Evolutionary conservation across 1,284 basidiomycete genomes (phyloP).

Genomic region (Tilletia caries): DNA sequence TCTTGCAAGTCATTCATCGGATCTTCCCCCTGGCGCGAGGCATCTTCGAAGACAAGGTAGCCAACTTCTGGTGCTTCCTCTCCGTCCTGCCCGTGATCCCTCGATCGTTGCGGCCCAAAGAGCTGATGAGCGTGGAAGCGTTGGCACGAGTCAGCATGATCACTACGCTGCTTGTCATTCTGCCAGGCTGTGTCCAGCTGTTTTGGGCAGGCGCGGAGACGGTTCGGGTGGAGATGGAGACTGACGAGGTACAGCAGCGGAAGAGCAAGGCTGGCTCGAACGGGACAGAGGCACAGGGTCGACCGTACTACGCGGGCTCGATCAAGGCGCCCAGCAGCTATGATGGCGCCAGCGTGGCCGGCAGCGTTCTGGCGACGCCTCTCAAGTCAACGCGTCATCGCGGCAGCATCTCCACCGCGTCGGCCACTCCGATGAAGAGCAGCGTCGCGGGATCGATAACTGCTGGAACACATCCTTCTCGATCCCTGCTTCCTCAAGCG

Average conservation of each 20-base stretch:
- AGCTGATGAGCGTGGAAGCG: conserved; percentile 27
- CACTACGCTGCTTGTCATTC: conserved; percentile 52
- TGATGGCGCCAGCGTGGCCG: conserved; percentile 1
- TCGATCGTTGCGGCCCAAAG: conserved; percentile 33
- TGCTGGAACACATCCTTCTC: not conserved
- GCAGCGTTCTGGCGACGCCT: not conserved
- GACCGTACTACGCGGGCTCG: not conserved
- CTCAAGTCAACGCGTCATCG: conserved; percentile 2
- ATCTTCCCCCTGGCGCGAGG: conserved; percentile 88
- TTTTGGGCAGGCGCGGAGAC: conserved; percentile 42
- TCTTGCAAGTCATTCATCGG: conserved; percentile 66
- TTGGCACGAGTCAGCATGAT: conserved; percentile 53
- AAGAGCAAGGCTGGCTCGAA: not conserved
- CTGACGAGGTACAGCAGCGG: conserved; percentile 22
- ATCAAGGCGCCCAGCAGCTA: not conserved
- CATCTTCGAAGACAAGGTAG: conserved; percentile 92
- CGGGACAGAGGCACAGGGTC: not conserved
- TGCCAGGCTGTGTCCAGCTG: conserved; percentile 43
- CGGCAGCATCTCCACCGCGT: not conserved
- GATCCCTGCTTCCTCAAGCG: not conserved
- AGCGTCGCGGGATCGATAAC: not conserved
- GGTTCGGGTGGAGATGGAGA: conserved; percentile 44
- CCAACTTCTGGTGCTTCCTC: conserved; percentile 75
- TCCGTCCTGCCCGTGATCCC: conserved; percentile 41
- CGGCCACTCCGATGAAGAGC: conserved; percentile 3